Conservation (phyloP, 805 yeast species). For the Zygosaccharomyces bailii region DNA sequence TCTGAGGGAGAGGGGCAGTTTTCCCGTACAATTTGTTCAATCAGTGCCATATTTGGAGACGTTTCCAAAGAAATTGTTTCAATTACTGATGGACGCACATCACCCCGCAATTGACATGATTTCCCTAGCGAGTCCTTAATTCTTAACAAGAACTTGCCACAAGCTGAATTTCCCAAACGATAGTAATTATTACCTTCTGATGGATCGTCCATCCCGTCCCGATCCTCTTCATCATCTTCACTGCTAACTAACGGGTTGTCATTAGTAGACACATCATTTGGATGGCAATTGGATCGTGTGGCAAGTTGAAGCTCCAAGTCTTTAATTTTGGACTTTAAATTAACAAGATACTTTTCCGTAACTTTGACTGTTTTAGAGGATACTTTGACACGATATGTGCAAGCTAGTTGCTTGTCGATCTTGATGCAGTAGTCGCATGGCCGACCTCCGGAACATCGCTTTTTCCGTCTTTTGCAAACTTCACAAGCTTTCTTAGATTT, state of each 20-base stretch:
- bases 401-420: constrained; percentile 15
- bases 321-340: constrained; percentile 16
- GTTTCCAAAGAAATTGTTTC: constrained; percentile 11
- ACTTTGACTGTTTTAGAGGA: constrained; percentile 17
- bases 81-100: constrained; percentile 3
- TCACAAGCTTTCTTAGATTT: constrained; percentile 19
- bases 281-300: not conserved
- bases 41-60: constrained; percentile 8
- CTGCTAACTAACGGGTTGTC: constrained; percentile 15
- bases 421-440: constrained; percentile 22
- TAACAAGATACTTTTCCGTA: constrained; percentile 16
- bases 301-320: constrained; percentile 14
- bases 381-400: constrained; percentile 15
- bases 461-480: constrained; percentile 20
- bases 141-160: constrained; percentile 16
- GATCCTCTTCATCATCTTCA: constrained; percentile 4
- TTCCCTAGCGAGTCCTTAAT: constrained; percentile 14
- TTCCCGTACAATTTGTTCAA: constrained; percentile 9
- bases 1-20: constrained; percentile 15
- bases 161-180: constrained; percentile 18
- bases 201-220: not conserved
- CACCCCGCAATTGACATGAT: constrained; percentile 10
- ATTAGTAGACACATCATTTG: constrained; percentile 5
- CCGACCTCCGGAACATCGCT: constrained; percentile 19
- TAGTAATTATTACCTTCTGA: constrained; percentile 4